A percentile compares a stretch with the other conserved stretches of the same genome.
Evolutionary conservation across 2,329 filamentous ascomycete species (phyloP).

Genomic region (Xylariaceae sp.): DNA sequence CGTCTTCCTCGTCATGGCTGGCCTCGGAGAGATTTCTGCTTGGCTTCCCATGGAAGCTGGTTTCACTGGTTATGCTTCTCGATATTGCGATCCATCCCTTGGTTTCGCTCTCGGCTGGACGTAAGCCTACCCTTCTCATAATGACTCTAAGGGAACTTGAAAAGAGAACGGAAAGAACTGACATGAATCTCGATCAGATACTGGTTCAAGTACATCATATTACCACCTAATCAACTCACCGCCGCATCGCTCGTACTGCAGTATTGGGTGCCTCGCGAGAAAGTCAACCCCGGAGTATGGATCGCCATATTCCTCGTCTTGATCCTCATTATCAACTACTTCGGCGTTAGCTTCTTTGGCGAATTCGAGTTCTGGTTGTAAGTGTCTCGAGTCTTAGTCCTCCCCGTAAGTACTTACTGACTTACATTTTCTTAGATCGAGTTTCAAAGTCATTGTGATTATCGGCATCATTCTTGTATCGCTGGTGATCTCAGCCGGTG

Average conservation of each 20-base stretch:
- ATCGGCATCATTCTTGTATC: slow-evolving; percentile 61
- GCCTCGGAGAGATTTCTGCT: slow-evolving; percentile 77
- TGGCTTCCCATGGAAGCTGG: slow-evolving; percentile 74
- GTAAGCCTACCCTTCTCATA: slow-evolving; percentile 38
- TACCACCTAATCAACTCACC: slow-evolving; percentile 79
- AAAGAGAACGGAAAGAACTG: slow-evolving; percentile 8
- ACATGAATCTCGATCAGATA: slow-evolving; percentile 35
- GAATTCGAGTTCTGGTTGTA: slow-evolving; percentile 57
- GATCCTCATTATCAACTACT: slow-evolving; percentile 63
- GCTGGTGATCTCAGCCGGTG: slow-evolving; percentile 58
- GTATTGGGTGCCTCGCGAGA: slow-evolving; percentile 63
- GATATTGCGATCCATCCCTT: slow-evolving; percentile 75
- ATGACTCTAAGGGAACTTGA: not conserved
- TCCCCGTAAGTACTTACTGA: slow-evolving; percentile 1
- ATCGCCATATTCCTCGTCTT: slow-evolving; percentile 64
- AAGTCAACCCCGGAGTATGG: slow-evolving; percentile 72
- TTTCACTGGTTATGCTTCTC: slow-evolving; percentile 74
- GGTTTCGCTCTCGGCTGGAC: slow-evolving; percentile 73
- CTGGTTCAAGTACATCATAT: slow-evolving; percentile 78
- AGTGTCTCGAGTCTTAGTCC: not conserved
- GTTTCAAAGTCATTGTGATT: slow-evolving; percentile 65
- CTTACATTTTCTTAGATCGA: slow-evolving; percentile 34
- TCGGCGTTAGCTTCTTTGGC: slow-evolving; percentile 63
- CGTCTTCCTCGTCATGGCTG: slow-evolving; percentile 77
- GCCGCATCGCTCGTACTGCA: slow-evolving; percentile 74